A percentile compares a stretch with the other conserved stretches of the same genome.
Conservation (phyloP, 176 grass and related monocot genomes). For the Oryza glumipatula region DNA sequence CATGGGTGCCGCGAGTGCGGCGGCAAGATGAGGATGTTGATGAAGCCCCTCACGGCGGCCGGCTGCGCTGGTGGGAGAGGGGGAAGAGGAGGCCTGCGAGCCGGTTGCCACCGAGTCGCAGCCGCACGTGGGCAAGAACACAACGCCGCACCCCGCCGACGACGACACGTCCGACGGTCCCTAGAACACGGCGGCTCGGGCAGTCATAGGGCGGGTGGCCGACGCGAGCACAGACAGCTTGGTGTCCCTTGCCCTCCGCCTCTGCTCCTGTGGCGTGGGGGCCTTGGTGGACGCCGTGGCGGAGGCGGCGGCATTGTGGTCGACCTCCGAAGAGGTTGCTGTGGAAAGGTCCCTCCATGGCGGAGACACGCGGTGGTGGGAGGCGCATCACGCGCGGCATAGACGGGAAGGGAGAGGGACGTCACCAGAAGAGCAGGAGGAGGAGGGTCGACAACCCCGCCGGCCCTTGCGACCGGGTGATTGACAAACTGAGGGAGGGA, state of each 20-base stretch:
- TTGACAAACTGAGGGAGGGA: no score
- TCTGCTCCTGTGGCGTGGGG: slow-evolving; percentile 38
- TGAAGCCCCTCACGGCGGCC: no score
- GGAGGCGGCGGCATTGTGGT: neutral
- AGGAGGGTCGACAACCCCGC: no score
- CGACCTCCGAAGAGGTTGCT: neutral
- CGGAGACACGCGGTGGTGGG: neutral
- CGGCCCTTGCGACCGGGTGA: no score
- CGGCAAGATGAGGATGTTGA: no score
- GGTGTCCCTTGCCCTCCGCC: slow-evolving; percentile 58
- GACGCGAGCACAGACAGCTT: slow-evolving; percentile 55
- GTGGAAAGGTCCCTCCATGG: slow-evolving; percentile 59
- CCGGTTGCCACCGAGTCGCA: no score
- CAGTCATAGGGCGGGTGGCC: slow-evolving; percentile 62
- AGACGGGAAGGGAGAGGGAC: neutral
- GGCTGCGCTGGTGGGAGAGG: no score
- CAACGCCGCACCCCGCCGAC: neutral
- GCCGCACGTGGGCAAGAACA: no score
- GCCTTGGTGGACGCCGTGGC: slow-evolving; percentile 37
- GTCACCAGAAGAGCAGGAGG: no score
- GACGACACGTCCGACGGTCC: slow-evolving; percentile 54
- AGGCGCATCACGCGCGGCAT: neutral
- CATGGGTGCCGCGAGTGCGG: no score
- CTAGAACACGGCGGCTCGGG: slow-evolving; percentile 58
- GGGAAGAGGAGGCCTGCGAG: no score